phyloP scores from a whole-genome alignment of 345 rosid genomes.

The Pseudoturritis turrita region DNA sequence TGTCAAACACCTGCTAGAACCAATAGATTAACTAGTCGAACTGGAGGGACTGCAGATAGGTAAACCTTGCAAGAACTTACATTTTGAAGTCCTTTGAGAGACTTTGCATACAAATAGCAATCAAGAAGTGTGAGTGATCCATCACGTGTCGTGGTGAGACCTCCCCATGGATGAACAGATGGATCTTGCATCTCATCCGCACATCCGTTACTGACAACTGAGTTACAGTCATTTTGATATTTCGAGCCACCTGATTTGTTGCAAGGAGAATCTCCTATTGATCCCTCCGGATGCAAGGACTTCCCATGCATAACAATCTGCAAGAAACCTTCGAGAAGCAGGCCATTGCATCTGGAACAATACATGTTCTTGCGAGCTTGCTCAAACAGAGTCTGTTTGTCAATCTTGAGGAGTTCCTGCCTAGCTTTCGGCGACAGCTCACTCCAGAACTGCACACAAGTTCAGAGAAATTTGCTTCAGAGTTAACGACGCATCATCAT shows the following conservation, averaged over 20 bases:
- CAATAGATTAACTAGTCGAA: conserved; percentile 36
- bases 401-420: conserved; percentile 72
- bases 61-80: conserved; percentile 41
- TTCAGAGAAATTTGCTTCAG: neutral
- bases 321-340: conserved; percentile 78
- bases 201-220: conserved; percentile 37
- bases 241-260: conserved; percentile 35
- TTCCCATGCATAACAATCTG: conserved; percentile 90
- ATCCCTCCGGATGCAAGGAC: conserved; percentile 68
- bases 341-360: conserved; percentile 90
- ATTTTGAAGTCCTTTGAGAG: conserved; percentile 72
- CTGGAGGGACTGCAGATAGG: neutral
- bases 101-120: conserved; percentile 74
- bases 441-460: conserved; percentile 69
- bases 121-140: conserved; percentile 77
- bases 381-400: conserved; percentile 84
- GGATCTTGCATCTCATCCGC: conserved; percentile 81
- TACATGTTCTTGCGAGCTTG: conserved; percentile 96
- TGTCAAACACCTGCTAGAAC: conserved; percentile 78
- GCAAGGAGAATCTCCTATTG: conserved; percentile 37
- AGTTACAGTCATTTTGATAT: conserved; percentile 40
- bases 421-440: conserved; percentile 60
- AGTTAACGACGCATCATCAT: neutral
- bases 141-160: conserved; percentile 83
- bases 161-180: conserved; percentile 96